These are phyloP conservation scores for Flaveria floridana DNA, from an alignment of 140 eudicot genomes.

Conservation along the genomic window DNA sequence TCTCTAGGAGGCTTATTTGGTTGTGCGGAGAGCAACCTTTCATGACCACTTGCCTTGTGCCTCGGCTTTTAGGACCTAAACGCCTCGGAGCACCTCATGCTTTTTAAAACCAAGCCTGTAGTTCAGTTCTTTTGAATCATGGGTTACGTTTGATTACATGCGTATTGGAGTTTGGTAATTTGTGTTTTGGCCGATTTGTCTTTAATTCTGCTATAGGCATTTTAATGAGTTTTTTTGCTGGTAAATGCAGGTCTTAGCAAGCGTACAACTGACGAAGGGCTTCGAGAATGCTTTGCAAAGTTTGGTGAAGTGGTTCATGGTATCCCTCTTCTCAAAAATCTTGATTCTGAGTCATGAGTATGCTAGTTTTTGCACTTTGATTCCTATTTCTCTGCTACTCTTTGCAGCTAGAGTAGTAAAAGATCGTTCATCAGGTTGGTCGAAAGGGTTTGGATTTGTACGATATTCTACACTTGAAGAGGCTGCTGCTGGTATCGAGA, in stretches of 20 bases:
- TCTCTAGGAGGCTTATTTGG: too few relatives aligned
- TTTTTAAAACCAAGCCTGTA: neutral
- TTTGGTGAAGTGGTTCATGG: conserved; percentile 76
- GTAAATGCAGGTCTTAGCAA: conserved; percentile 55
- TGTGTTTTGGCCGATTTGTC: neutral
- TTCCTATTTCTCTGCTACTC: neutral
- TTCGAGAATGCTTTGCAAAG: conserved; percentile 53
- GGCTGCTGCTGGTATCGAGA: conserved; percentile 50
- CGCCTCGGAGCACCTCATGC: neutral
- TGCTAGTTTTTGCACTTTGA: neutral
- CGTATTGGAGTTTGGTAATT: neutral
- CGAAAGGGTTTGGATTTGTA: conserved; percentile 50
- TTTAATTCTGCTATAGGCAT: neutral
- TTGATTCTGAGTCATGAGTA: neutral
- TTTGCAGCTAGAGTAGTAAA: conserved; percentile 56
- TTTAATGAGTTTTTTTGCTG: neutral
- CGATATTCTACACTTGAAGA: conserved; percentile 41
- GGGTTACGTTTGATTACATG: neutral
- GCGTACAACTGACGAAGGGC: conserved; percentile 76
- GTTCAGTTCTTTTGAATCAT: neutral
- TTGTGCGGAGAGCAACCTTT: too few relatives aligned
- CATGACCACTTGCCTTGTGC: neutral
- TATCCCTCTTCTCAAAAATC: conserved; percentile 26
- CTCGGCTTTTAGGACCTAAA: neutral
- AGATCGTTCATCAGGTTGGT: conserved; percentile 46